Evolutionary conservation across 768 basidiomycete species (phyloP), one percentile per base, ranked within the genome.

Genomic region (Hortiboletus campestris): DNA sequence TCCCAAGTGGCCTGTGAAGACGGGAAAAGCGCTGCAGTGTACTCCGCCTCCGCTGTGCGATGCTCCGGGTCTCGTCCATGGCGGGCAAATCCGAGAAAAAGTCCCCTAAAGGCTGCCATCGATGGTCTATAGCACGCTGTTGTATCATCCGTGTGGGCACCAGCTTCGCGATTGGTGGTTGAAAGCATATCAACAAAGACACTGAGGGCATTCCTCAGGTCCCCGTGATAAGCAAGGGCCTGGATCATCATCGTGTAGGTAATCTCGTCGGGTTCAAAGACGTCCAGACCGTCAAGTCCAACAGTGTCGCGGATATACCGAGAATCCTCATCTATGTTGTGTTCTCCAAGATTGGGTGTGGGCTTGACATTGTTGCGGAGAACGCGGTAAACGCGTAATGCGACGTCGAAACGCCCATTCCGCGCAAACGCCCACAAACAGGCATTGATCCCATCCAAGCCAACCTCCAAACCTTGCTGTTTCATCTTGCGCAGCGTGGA

Each of bases 211-310:
- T 73, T 69, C 28, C 67, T 65, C 48, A 94, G 77, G 60, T 89
- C 75, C 17, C 93, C 91, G 51, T 82, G 80, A 66, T 89, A 88
- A 2, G 89, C 80, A 69, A 86, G 78, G 6, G 77, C 69, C 65
- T 94, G 91, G 49, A 93, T 78, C 68, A 91, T 74, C 28, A 74
- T 70, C 16, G 82, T 83, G 68, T 85, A 94, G 14, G 88, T 92
- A 53, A 84, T 71, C 19, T 75, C 72, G 67, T 91, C 80, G 9
- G 91, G 89, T 41, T 73, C 68, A 36, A 86, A 59, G 12, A 72
- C 63, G 16, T 60, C 57, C 4, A 72, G 70, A 7, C 86, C 68
- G 45, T 70, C 63, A 56, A 91, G 75, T 44, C 72, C 73, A 55
- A 86, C 68, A 10, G 55, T 74, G 35, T 80, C 65, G 16, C 62